Conservation (phyloP, 108 stramenopile genomes). For the Schizochytrium sp. region DNA sequence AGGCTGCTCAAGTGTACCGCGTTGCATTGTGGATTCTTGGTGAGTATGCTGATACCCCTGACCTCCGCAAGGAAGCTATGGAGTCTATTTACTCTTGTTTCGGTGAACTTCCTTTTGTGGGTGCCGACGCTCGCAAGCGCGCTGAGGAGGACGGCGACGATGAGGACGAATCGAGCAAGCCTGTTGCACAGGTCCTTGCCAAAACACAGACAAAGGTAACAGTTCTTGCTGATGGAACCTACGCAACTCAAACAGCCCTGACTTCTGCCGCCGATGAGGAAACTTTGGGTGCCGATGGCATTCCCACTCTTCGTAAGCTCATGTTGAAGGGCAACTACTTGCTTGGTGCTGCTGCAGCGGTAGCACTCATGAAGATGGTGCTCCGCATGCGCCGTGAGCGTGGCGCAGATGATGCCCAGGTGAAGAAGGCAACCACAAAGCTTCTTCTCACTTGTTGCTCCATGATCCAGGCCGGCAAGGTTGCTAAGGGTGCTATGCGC, state of each 20-base stretch:
- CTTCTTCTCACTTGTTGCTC: constrained; percentile 85
- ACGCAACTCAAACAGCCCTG: constrained; percentile 91
- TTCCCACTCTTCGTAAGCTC: constrained; percentile 81
- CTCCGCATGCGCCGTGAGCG: constrained; percentile 76
- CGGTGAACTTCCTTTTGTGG: constrained; percentile 66
- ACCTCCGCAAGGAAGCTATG: constrained; percentile 63
- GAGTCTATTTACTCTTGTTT: constrained; percentile 63
- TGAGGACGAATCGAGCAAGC: constrained; percentile 72
- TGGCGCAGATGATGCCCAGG: constrained; percentile 75
- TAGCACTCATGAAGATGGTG: constrained; percentile 91
- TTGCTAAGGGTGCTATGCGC: constrained; percentile 53
- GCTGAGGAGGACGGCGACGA: constrained; percentile 80
- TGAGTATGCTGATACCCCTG: constrained; percentile 85
- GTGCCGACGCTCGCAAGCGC: constrained; percentile 76
- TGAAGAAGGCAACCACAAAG: constrained; percentile 77
- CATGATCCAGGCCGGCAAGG: constrained; percentile 87
- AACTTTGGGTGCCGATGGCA: not conserved
- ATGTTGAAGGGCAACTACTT: constrained; percentile 95
- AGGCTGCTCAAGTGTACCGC: constrained; percentile 87
- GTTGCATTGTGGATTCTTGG: constrained; percentile 98
- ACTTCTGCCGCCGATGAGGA: constrained; percentile 21
- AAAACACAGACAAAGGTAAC: constrained; percentile 88
- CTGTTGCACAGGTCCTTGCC: constrained; percentile 79
- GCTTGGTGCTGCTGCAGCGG: constrained; percentile 87
- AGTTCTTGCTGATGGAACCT: constrained; percentile 97